Base-by-base conservation (phyloP, 2,329 filamentous ascomycete species). In the Cryphonectria parasitica region DNA sequence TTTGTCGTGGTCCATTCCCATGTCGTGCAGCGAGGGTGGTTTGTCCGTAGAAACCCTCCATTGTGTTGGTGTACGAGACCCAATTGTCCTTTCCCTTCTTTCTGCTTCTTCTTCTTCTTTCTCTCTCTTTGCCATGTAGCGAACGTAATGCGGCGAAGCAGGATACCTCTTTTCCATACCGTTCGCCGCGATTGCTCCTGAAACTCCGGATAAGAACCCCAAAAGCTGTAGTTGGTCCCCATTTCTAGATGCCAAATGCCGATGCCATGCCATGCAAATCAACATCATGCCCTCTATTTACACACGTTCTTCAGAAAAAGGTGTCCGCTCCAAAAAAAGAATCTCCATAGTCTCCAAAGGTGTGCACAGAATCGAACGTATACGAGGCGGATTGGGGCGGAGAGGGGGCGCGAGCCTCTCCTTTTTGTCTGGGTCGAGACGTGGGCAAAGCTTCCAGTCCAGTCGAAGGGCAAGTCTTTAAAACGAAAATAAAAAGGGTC, bases 201-300 rank as follows among this genome's bases (percentile, higher is more conserved):
- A 77, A 85, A 85, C 83, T 84, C 83, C 83, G 74, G 77, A 75
- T 77, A 80, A 79, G 78, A 74, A 75, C 74, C 72, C 61, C 25
- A 72, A 71, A 72, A 74, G 70, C 71, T 75, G 69, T 74, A 74
- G 68, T 74, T 69, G 69, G 72, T 76, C 79, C 80, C 79, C 77
- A 79, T 77, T 80, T 83, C 81, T 84, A 84, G 79, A 83, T 82
- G 80, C 80, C 79, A 82, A 60, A 82, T 83, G 80, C 81, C 81
- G 76, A 83, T 84, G 81, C 82, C 80, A 79, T 83, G 81, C 79
- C 79, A 82, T 82, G 78, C 81, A 82, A 83, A 82, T 82, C 81
- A 84, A 84, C 81, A 82, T 82, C 79, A 82, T 82, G 79, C 79
- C 78, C 79, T 77, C 74, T 84, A 85, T 85, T 80, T 84, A 84